Conservation (phyloP, 2,329 filamentous ascomycete genomes). For the Malbranchea cinnamomea region DNA sequence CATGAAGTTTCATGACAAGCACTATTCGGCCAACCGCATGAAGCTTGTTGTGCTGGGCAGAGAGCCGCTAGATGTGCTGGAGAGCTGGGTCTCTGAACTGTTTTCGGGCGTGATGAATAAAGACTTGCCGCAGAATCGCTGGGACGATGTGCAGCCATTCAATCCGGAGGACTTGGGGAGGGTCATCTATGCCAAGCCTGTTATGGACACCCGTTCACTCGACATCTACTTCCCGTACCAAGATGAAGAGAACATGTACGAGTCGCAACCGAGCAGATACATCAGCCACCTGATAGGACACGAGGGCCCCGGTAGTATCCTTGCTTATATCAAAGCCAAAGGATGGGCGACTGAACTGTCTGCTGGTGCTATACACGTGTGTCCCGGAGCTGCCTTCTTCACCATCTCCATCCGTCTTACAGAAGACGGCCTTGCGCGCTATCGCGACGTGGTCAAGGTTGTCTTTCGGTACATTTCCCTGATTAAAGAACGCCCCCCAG, state of each 20-base stretch:
- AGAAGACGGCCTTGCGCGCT: constrained; percentile 68
- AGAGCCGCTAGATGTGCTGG: constrained; percentile 66
- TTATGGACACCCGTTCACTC: constrained; percentile 71
- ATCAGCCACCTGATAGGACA: constrained; percentile 82
- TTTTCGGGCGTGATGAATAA: constrained; percentile 76
- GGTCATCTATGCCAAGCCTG: constrained; percentile 76
- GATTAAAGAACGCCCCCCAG: constrained; percentile 62
- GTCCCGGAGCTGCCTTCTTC: constrained; percentile 68
- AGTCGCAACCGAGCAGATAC: constrained; percentile 71
- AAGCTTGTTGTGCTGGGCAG: constrained; percentile 76
- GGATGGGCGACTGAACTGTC: constrained; percentile 78
- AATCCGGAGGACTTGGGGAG: constrained; percentile 46
- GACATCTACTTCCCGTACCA: constrained; percentile 73
- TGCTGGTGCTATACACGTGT: constrained; percentile 60
- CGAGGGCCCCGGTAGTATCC: constrained; percentile 81
- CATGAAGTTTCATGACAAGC: constrained; percentile 75
- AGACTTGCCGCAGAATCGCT: constrained; percentile 52
- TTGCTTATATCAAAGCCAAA: constrained; percentile 77
- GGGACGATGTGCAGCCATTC: constrained; percentile 48
- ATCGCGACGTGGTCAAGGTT: constrained; percentile 65
- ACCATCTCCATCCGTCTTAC: constrained; percentile 67
- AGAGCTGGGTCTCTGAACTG: constrained; percentile 70
- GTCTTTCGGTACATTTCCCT: constrained; percentile 88
- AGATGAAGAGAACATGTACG: constrained; percentile 66
- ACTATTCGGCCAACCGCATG: constrained; percentile 90